Base-by-base conservation (phyloP, 768 basidiomycete genomes). In the Tephrocybe sp. region DNA sequence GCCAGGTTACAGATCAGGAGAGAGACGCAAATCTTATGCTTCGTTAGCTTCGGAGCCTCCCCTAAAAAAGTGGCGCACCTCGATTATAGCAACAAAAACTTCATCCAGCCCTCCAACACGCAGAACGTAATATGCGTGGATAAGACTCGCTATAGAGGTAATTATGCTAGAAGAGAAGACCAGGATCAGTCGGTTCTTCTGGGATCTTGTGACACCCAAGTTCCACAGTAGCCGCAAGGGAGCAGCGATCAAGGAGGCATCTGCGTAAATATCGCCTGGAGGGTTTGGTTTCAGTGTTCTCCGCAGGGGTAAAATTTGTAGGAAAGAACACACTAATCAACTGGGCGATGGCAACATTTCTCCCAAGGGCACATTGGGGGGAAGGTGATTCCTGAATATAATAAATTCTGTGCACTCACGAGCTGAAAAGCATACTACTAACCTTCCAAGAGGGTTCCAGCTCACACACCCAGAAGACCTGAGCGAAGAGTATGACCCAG, bases 151-250 rank as follows among this genome's bases (percentile, higher is more conserved):
- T 15, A 68, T 59, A 18, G 67, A 71, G 12, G 69, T 72, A 39
- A 70, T 55, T 42, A 74, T 66, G 21, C 69, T 71, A 13, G 76
- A 60, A 6, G 74, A 74, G 59, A 78, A 76, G 34, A 77, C 69
- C 28, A 77, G 56, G 51, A 74, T 58, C 37, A 73, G 58, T 9
- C 69, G 69, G 19, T 72, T 68, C 7, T 69, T 63, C 15, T 72
- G 70, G 0, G 68, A 43, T 19, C 56, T 47, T 2, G 57, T 56
- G 12, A 68, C 62, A 15, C 63, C 68, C 21, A 74, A 64, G 15
- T 63, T 62, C 62, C 69, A 69, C 9, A 79, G 64, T 16, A 80
- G 58, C 15, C 65, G 57, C 7, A 77, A 51, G 1, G 79, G 77
- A 4, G 75, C 64, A 1, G 56, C 44, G 22, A 80, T 71, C 36